Conservation (phyloP, 495 filamentous ascomycete species). For the Xylaria telfairii region DNA sequence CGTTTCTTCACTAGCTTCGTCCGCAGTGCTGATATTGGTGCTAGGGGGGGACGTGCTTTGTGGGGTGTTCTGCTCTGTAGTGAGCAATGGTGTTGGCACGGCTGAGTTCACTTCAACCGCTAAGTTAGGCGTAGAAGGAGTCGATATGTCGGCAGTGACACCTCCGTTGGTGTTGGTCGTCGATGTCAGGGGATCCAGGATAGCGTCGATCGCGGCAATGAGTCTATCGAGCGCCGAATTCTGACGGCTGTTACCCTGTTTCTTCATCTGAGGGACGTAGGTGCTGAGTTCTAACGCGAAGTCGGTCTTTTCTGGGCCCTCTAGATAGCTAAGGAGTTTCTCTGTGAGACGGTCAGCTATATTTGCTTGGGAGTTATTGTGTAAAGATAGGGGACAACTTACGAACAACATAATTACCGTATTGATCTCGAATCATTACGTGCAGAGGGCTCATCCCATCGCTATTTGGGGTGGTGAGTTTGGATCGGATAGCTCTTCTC, state of each 20-base stretch:
- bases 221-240: slow-evolving; percentile 72
- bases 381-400: slow-evolving; percentile 51
- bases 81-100: slow-evolving; percentile 63
- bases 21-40: slow-evolving; percentile 60
- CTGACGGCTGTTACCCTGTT: slow-evolving; percentile 78
- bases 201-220: slow-evolving; percentile 45
- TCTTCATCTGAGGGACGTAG: slow-evolving; percentile 74
- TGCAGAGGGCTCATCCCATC: slow-evolving; percentile 72
- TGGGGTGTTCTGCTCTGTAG: slow-evolving; percentile 68
- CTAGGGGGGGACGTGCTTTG: slow-evolving; percentile 67
- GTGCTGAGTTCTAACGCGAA: slow-evolving; percentile 78
- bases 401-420: slow-evolving; percentile 97
- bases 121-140: slow-evolving; percentile 42
- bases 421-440: slow-evolving; percentile 86
- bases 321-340: slow-evolving; percentile 75
- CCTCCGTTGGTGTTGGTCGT: slow-evolving; percentile 23
- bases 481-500: slow-evolving; percentile 71
- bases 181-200: slow-evolving; percentile 37
- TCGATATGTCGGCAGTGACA: slow-evolving; percentile 23
- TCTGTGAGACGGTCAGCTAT: slow-evolving; percentile 58
- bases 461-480: slow-evolving; percentile 63
- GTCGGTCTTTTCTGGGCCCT: slow-evolving; percentile 65
- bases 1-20: slow-evolving; percentile 41
- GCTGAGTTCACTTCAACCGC: slow-evolving; percentile 58
- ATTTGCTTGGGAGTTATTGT: background rate